Evolutionary conservation across 805 yeast genomes (phyloP), one percentile per base, ranked within the genome.

Genomic region (Yamadazyma endophytica): DNA sequence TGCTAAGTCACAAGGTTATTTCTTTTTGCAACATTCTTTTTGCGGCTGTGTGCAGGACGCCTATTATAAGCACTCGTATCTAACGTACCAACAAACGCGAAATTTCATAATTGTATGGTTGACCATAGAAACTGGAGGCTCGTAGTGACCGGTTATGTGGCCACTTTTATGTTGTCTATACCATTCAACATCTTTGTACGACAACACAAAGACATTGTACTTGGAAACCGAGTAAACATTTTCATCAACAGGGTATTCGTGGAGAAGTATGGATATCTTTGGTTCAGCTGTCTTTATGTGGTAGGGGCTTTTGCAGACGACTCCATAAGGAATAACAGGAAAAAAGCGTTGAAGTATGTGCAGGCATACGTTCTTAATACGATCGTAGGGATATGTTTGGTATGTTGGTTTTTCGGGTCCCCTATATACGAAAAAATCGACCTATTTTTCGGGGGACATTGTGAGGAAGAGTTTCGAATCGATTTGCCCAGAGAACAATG

Each of bases 401-500:
- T 44, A 21, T 40, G 39, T 14, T 61, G 68, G 68, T 57, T 47
- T 28, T 57, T 61, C 30, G 68, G 68, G 2, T 50, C 54, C 1
- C 54, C 49, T 39, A 29, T 62, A 4, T 53, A 56, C 26, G 64
- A 58, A 21, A 39, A 65, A 24, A 36, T 65, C 2, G 54, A 59
- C 30, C 39, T 51, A n/a, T 13, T 35, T 2, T 53, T 67, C 0
- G 71, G 72, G 0, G 74, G 73, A 1, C 46, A 49, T 21, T 68
- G 74, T 37, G 46, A 24, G 26, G 43, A 37, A 7, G 40, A 18
- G 13, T 13, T 21, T 29, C 14, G 16, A 22, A 3, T 12, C 9
- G 24, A 46, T 17, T 32, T 26, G 21, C 37, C 48, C 37, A 9
- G 35, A 26, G 27, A 31, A 16, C 21, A 19, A 17, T 49, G 54